Percentiles rank a stretch among this genome's conserved stretches.
Evolutionary conservation across 1,139 yeast genomes (phyloP).

Genomic region (Scheffersomyces titani): DNA sequence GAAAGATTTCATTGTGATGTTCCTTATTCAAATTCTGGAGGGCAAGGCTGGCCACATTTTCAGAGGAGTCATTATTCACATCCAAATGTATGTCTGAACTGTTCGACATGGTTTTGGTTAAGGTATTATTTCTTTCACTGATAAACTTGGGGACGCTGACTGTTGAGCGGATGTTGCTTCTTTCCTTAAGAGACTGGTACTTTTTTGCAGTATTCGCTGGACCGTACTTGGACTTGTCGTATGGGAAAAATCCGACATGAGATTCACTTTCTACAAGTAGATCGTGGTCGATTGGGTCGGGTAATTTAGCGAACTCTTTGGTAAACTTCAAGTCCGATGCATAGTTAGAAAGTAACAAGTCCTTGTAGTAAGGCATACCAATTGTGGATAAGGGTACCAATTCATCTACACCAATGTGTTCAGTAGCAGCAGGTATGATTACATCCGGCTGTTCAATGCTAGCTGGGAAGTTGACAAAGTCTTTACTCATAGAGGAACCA

Average conservation of each 20-base stretch:
- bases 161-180: conserved; percentile 19
- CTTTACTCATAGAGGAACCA: conserved; percentile 19
- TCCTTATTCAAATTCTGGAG: background rate
- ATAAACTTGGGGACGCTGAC: conserved; percentile 60
- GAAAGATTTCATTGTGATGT: conserved; percentile 20
- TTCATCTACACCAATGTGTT: conserved; percentile 36
- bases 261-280: conserved; percentile 1
- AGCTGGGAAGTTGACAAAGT: conserved; percentile 48
- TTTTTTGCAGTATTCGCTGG: conserved; percentile 48
- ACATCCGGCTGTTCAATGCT: conserved; percentile 55
- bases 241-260: conserved; percentile 32
- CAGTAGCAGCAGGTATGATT: conserved; percentile 20
- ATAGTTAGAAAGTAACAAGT: conserved; percentile 79
- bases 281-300: conserved; percentile 30
- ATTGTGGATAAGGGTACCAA: conserved; percentile 62
- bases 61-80: background rate
- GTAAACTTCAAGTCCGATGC: conserved; percentile 59
- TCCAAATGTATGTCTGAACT: conserved; percentile 6
- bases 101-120: conserved; percentile 12
- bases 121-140: conserved; percentile 55
- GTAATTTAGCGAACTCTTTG: conserved; percentile 54
- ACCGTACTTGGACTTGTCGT: conserved; percentile 53
- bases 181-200: conserved; percentile 45
- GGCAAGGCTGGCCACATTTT: background rate
- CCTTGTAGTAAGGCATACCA: conserved; percentile 88